A percentile compares a stretch with the other conserved stretches of the same genome.
phyloP scores from a whole-genome alignment of 129 eudicot genomes.

The Lactuca saligna region DNA sequence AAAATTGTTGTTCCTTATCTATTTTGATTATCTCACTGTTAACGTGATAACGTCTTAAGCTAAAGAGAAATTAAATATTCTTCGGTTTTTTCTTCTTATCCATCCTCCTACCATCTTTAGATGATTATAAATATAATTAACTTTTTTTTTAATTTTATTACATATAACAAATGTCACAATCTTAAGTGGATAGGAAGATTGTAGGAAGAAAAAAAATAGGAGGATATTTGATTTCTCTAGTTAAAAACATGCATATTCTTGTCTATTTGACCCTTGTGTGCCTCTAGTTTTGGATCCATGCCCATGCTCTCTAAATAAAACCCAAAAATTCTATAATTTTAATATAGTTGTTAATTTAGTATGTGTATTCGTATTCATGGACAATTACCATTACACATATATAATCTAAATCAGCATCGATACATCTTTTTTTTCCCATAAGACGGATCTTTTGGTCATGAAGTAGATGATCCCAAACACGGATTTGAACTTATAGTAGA shows the following conservation, averaged over 20 bases:
- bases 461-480: background rate
- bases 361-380: slow-evolving; percentile 23
- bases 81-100: too few species aligned
- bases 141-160: too few species aligned
- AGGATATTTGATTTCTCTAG: background rate
- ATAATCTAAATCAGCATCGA: slow-evolving; percentile 8
- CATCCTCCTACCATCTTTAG: too few species aligned
- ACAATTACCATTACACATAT: slow-evolving; percentile 14
- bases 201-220: too few species aligned
- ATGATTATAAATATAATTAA: too few species aligned
- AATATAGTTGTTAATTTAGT: background rate
- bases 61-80: too few species aligned
- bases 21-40: too few species aligned
- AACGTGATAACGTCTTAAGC: too few species aligned
- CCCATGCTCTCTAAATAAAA: background rate
- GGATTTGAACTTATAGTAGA: slow-evolving; percentile 1
- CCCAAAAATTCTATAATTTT: background rate
- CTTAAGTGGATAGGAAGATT: too few species aligned
- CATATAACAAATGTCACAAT: too few species aligned
- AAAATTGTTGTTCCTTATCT: too few species aligned
- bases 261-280: background rate
- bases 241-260: background rate
- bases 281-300: background rate
- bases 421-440: slow-evolving; percentile 9
- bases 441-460: background rate